These are phyloP conservation scores for Mucor irregularis DNA, from an alignment of 371 early-diverging fungal species.

Conservation along the genomic window DNA sequence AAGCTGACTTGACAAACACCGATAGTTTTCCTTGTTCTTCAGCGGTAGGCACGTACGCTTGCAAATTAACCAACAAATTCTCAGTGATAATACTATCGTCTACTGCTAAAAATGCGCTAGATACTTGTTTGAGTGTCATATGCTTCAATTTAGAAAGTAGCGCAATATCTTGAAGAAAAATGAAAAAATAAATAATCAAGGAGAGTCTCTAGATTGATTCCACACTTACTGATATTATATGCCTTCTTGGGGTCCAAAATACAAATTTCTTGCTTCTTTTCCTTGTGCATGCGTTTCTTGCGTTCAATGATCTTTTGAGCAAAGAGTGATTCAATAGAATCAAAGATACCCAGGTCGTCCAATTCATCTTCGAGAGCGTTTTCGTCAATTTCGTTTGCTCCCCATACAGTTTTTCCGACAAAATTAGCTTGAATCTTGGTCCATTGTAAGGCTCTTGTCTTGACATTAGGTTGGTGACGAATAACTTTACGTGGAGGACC, in stretches of 20 bases:
- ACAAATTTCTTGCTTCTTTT: conserved; percentile 53
- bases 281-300: conserved; percentile 31
- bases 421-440: conserved; percentile 73
- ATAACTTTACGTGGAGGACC: conserved; percentile 56
- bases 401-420: conserved; percentile 65
- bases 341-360: conserved; percentile 62
- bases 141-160: conserved; percentile 71
- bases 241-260: conserved; percentile 78
- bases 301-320: conserved; percentile 65
- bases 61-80: conserved; percentile 64
- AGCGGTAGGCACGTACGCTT: conserved; percentile 67
- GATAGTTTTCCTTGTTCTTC: conserved; percentile 77
- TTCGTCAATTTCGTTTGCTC: conserved; percentile 48
- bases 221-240: conserved; percentile 64
- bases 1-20: conserved; percentile 66
- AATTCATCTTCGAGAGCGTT: conserved; percentile 55
- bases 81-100: conserved; percentile 70
- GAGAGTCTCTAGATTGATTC: conserved; percentile 17
- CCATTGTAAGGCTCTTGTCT: conserved; percentile 86
- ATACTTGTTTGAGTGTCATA: conserved; percentile 59
- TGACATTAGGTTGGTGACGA: conserved; percentile 66
- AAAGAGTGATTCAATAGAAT: conserved; percentile 72
- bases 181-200: neutral
- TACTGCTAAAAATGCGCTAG: conserved; percentile 57
- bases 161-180: conserved; percentile 55